Conservation (phyloP, 2,329 filamentous ascomycete species). For the Ascomycota sp. region DNA sequence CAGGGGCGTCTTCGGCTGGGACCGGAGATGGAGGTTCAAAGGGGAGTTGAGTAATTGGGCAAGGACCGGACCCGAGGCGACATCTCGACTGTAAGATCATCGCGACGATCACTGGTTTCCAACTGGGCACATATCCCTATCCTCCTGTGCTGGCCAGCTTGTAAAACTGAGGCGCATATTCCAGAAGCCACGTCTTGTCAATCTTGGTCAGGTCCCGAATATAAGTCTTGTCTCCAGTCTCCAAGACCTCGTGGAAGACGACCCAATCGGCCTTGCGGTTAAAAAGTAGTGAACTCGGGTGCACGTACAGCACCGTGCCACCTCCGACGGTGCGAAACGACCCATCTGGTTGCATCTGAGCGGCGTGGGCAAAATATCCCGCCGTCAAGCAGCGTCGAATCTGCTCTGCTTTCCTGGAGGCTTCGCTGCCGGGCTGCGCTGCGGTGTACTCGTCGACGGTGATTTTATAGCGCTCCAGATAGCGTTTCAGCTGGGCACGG, state of each 20-base stretch:
- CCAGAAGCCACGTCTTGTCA: slow-evolving; percentile 76
- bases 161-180: slow-evolving; percentile 77
- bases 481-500: slow-evolving; percentile 65
- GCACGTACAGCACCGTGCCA: slow-evolving; percentile 58
- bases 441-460: slow-evolving; percentile 42
- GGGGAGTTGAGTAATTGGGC: no score
- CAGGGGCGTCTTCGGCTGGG: no score
- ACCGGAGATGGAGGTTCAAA: no score
- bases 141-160: slow-evolving; percentile 23
- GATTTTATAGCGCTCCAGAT: slow-evolving; percentile 70
- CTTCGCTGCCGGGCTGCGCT: slow-evolving; percentile 10
- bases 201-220: slow-evolving; percentile 87
- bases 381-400: slow-evolving; percentile 71
- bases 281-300: slow-evolving; percentile 87
- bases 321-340: slow-evolving; percentile 75
- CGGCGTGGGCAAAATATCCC: slow-evolving; percentile 85
- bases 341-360: slow-evolving; percentile 83
- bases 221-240: slow-evolving; percentile 72
- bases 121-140: neutral
- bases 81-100: no score
- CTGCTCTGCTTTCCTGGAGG: slow-evolving; percentile 35
- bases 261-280: slow-evolving; percentile 95
- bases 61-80: no score
- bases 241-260: slow-evolving; percentile 81
- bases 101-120: no score